Evolutionary conservation across 176 grass and related monocot species (phyloP), one percentile per base, ranked within the genome.

Genomic region (Musa acuminata): DNA sequence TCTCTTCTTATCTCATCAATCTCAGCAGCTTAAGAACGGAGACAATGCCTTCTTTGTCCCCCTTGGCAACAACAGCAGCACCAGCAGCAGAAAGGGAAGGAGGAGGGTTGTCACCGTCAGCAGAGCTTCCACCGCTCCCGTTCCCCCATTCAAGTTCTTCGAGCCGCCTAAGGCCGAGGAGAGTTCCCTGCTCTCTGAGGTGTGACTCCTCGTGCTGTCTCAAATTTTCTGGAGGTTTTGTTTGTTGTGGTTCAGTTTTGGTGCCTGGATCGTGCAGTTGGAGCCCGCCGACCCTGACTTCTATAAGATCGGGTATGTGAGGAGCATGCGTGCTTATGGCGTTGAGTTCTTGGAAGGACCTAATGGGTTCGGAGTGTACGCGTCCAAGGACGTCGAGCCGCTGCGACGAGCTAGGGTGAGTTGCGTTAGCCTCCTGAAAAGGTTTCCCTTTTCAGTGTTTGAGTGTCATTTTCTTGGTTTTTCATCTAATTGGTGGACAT

Each of bases 261-360:
- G 70, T 8, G 11, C 22, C 55, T 22, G 17, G 13, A 62, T 75
- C 49, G 8, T 66, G 80, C 83, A 97, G 93, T 82, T 93, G 85
- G 85, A 88, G 60, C 87, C 87, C 1, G 84, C 90, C 14, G 93
- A 97, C 79, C 93, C 90, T 10, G 93, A 97, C 52, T 97, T 97
- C 52, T 97, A 97, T 77, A 72, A 87, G 77, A 97, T 97, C 52
- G 93, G 90, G 16, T 97, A 93, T 75, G 86, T 75, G 25, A 80
- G 93, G 75, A 88, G 83, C 83, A 82, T 97, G 84, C 79, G 93
- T 68, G 93, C 90, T 9, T 97, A 90, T 60, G 93, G 90, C 29
- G 17, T 97, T 64, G 83, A 97, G 74, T 97, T 93, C 83, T 80
- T 92, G 84, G 94, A 97, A 84, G 90, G 94, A 0, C 83, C 87